Evolutionary conservation across 2,329 filamentous ascomycete genomes (phyloP), one percentile per base, ranked within the genome.

Genomic region (Fusarium algeriense): DNA sequence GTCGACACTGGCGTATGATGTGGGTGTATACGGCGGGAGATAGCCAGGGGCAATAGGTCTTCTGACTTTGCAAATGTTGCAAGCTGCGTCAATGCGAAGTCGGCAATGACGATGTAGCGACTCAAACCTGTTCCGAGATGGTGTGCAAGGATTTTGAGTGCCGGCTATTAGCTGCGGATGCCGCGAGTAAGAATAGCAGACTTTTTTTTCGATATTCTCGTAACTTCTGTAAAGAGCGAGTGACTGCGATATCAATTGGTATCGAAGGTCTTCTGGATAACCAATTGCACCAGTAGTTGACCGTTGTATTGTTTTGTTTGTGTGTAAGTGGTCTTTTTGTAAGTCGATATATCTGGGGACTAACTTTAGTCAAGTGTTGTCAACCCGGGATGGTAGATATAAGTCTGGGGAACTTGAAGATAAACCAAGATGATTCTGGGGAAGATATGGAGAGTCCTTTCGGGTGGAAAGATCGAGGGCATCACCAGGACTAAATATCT

Each of bases 401-500:
- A 67, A 68, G 55, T 73, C 62, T 73, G 62, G 70, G 70, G 70
- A 73, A 73, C 23, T 73, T 66, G 58, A 52, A 55, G 35, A 55
- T 58, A 49, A 46, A 41, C 23, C 52, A 54, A 67, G 58, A 56
- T 73, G 63, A 70, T 35, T 64, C 68, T 66, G 64, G 55, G 61
- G 70, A 73, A 71, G 70, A 66, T 61, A 73, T 73, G 64, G 69
- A 63, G 63, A 72, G 66, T 64, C 69, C 52, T 72, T 62, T 60
- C 56, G 58, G 69, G 44, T 67, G 40, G 64, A 48, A 70, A 70
- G 56, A 58, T 52, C 69, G 63, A 75, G 73, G 73, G 62, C 60
- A 67, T 73, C 69, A 60, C 54, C 68, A 70, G 64, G 73, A 76
- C 73, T 74, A 75, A 76, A 76, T 71, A 73, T 71, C 69, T 73